Percentiles rank a stretch among this genome's conserved stretches.
Conservation (phyloP, 257 asterid species). For the Penstemon newberryi region DNA sequence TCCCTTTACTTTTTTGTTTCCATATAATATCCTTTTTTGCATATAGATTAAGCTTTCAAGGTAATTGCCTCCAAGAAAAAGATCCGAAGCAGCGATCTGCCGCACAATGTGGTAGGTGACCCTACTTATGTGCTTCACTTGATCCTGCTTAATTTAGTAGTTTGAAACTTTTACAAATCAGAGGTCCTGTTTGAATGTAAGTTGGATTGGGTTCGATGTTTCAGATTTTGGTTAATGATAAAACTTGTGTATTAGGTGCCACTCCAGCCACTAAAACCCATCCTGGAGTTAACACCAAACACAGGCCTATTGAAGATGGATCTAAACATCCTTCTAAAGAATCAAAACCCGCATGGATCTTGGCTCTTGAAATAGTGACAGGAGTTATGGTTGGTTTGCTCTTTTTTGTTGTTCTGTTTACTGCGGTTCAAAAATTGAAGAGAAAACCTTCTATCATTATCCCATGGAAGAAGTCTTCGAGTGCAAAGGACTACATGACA, state of each 20-base stretch:
- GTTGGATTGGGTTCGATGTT: no score
- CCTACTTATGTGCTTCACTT: background rate
- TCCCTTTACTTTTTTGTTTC: background rate
- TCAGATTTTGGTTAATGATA: background rate
- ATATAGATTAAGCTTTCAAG: conserved; percentile 70
- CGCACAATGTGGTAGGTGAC: conserved; percentile 62
- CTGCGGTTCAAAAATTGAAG: conserved; percentile 57
- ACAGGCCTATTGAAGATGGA: conserved; percentile 36
- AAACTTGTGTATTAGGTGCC: conserved; percentile 40
- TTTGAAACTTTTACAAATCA: background rate
- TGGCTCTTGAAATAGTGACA: conserved; percentile 73
- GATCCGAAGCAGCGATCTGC: conserved; percentile 65
- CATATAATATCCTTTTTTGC: conserved; percentile 14
- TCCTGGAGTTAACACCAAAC: conserved; percentile 37
- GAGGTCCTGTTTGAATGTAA: no score
- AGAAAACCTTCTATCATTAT: conserved; percentile 54
- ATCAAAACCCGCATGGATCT: conserved; percentile 78
- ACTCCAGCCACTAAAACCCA: conserved; percentile 43
- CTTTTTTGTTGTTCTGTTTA: conserved; percentile 51
- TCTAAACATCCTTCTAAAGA: conserved; percentile 48
- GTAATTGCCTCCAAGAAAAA: conserved; percentile 71
- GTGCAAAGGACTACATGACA: conserved; percentile 51
- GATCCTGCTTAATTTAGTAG: background rate
- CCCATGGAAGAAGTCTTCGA: conserved; percentile 83
- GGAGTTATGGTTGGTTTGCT: conserved; percentile 63